Evolutionary conservation across 1,284 basidiomycete genomes (phyloP), one percentile per base, ranked within the genome.

Genomic region (Cystobasidiaceae sp.): DNA sequence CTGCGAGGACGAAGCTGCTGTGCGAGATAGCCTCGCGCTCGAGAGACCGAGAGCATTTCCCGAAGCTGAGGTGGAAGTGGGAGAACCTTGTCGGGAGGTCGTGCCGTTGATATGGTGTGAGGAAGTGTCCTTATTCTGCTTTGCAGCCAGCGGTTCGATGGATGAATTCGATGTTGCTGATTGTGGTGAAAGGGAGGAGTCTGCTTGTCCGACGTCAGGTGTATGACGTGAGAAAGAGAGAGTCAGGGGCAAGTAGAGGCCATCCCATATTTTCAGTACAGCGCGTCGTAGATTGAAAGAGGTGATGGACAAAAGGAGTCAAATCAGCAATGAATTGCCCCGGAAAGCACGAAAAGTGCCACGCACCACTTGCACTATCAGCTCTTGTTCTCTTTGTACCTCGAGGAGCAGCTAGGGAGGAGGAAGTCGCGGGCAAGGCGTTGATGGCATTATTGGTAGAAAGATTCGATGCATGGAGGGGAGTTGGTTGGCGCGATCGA

Each of bases 151-250:
- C 7, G 54, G 54, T 33, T 56, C 54, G 23, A 56, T 43, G 11
- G 54, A 56, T 2, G 54, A 56, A 34, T 43, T 41, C 4, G 54
- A 54, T 11, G 61, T 46, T 41, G 33, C 27, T 8, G 61, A 64
- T 39, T 51, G 49, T 19, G 61, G 61, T 32, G 61, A 64, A 23
- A 64, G 52, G 37, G 61, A 64, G 6, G 61, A 64, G 37, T 64
- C 61, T 64, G 27, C 27, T 37, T 28, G 44, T 4, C 15, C 28
- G 32, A 7, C 3, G 32, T n/a, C n/a, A n/a, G n/a, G n/a, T n/a
- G n/a, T n/a, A n/a, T n/a, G n/a, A n/a, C n/a, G n/a, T n/a, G n/a
- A n/a, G n/a, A n/a, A n/a, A n/a, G n/a, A n/a, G n/a, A n/a, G n/a
- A n/a, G n/a, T n/a, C n/a, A n/a, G n/a, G n/a, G n/a, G n/a, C n/a